Base-by-base conservation (phyloP, 2,329 filamentous ascomycete species). In the Xylaria digitata region DNA sequence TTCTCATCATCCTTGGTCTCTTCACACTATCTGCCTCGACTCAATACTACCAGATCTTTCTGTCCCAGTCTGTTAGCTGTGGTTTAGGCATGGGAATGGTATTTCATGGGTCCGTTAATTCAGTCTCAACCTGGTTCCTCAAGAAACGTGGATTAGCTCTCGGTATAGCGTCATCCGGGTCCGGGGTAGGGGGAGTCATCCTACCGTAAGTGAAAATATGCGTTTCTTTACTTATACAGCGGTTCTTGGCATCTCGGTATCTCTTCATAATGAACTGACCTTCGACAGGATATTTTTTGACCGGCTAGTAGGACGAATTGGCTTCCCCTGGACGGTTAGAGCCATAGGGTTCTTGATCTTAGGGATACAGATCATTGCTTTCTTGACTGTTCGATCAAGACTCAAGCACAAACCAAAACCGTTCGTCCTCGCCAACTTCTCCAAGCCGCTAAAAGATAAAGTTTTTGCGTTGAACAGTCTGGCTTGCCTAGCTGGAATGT, bases 1-100 rank as follows among this genome's bases (percentile, higher is more conserved):
- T 87, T 43, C 74, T 86, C 46, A 84, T 87, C 72, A 78, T 87
- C 42, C 85, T 90, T 61, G 84, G 85, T 6, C 74, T 89, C n/a
- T 89, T 90, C 86, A 88, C 89, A 86, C 82, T 84, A 1, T 85
- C 82, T 37, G 78, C 89, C 15, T 72, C 72, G 30, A 71, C 71
- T 40, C 42, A 78, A 64, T 81, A 80, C 75, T 81, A 79, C 71
- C 80, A 81, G 68, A 75, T 80, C 70, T 70, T 81, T 65, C 78
- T 81, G 8, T 74, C 78, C 13, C 80, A 81, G 73, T 72, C 72
- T 45, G 58, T 81, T 30, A 73, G 77, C 40, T 67, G 70, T 34
- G 69, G 74, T 11, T 56, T 80, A 8, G 79, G 79, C 76, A 53
- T 50, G 32, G 49, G 59, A n/a, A 49, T 61, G 43, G 17, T 62